Base-by-base conservation (phyloP, 1,284 basidiomycete species). In the Fomes fomentarius region DNA sequence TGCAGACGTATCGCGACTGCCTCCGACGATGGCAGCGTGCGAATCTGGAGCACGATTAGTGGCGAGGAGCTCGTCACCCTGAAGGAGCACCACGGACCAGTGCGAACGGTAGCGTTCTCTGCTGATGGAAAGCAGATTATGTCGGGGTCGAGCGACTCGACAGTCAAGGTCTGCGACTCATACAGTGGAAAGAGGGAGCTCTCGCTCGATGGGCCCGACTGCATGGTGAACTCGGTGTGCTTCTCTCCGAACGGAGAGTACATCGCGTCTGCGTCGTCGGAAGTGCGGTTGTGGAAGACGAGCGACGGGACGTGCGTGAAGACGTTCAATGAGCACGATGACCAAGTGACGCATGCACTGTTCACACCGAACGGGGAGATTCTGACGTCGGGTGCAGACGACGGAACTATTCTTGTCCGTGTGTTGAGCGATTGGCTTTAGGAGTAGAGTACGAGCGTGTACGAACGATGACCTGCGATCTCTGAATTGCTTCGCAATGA, bases 61-160 rank as follows among this genome's bases (percentile, higher is more conserved):
- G 62, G 63, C 22, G 56, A 60, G 22, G 56, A 51, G 31, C 54
- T 62, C 11, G 49, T 63, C 31, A 50, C 41, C 7, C 38, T 61
- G 14, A 50, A 52, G 47, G 60, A 62, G 43, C 56, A 64, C 42
- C 60, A 50, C 0, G 69, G 68, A 1, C 63, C 64, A 0, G 66
- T 76, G 2, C 72, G 66, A 48, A 59, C 65, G 4, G 69, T 73
- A 19, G 64, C 59, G 15, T 77, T 74, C 54, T 75, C 73, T 4
- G 68, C 66, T 2, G 71, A 76, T 46, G 68, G 67, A 14, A 41
- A 21, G 54, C 51, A 39, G 30, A 33, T 61, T 11, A 34, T 57
- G 41, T 53, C 60, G 8, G 56, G 52, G 24, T 52, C 51, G n/a
- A 52, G 44, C 33, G 61, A 60, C 22, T 38, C 38, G 35, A 53